Evolutionary conservation across 768 basidiomycete genomes (phyloP), one percentile per base, ranked within the genome.

Genomic region (Psilocybe sp.): DNA sequence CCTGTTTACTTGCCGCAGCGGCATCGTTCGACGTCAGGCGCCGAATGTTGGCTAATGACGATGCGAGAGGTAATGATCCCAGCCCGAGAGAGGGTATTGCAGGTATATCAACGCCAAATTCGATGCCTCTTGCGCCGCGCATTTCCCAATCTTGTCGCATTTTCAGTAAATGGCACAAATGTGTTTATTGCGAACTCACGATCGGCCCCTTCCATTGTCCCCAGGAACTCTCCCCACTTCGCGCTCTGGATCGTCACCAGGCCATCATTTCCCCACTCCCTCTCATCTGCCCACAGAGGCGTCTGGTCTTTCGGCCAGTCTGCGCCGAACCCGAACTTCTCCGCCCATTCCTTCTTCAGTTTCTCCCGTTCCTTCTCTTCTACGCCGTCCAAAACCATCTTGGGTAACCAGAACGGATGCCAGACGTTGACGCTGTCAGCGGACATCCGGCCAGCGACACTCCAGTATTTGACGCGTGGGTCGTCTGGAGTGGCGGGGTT

Each of bases 371-470:
- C 75, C 47, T 72, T 76, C 53, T 80, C 78, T 60, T 94, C 93
- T 16, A 82, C 79, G 1, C 89, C 87, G 61, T 99, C 96, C 34
- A 98, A 73, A 28, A 99, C 87, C 70, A 95, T 78, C 70, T 98
- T 97, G 0, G 96, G 92, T 34, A 98, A 76, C 93, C 96, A 99
- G 46, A 99, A 83, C 0, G 97, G 97, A 65, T 98, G 97, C 85
- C 88, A 92, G 31, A 95, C 76, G 65, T 66, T 82, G 55, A 87
- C 75, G 40, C 72, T 67, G 14, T 53, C 46, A n/a, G 45, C 54
- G 9, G 74, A 69, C 47, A 82, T 73, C n/a, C 93, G 81, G 1
- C 89, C 91, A 0, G 92, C 90, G 35, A 98, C 84, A 56, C 89
- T 92, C 65, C 86, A 97, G 72, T 99, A 99, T 60, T 89, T 91